These are phyloP conservation scores for Hericium rajendrae DNA, from an alignment of 768 basidiomycete genomes.

Conservation along the genomic window DNA sequence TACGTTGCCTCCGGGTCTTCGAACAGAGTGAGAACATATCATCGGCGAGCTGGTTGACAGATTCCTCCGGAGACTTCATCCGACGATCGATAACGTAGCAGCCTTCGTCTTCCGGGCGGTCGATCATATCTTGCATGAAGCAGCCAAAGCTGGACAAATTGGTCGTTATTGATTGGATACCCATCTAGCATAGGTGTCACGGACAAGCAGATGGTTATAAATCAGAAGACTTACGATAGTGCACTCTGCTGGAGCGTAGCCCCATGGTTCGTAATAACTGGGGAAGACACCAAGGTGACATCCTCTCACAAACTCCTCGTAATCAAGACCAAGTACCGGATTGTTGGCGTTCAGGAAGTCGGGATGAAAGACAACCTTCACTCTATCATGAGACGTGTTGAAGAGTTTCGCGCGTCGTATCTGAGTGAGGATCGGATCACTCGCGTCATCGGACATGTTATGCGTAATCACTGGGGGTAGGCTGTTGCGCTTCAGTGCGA, in stretches of 20 bases:
- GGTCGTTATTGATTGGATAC: slow-evolving; percentile 93
- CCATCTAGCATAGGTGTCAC: slow-evolving; percentile 54
- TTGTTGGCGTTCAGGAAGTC: slow-evolving; percentile 98
- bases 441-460: slow-evolving; percentile 91
- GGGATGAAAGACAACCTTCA: slow-evolving; percentile 97
- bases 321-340: slow-evolving; percentile 93
- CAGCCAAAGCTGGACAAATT: slow-evolving; percentile 97
- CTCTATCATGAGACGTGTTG: slow-evolving; percentile 83
- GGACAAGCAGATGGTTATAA: background rate
- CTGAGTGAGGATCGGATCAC: slow-evolving; percentile 91
- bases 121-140: slow-evolving; percentile 98
- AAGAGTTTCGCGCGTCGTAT: slow-evolving; percentile 91
- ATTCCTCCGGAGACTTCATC: slow-evolving; percentile 82
- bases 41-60: slow-evolving; percentile 75
- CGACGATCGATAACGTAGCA: slow-evolving; percentile 96
- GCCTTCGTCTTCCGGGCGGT: slow-evolving; percentile 85
- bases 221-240: slow-evolving; percentile 65
- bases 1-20: slow-evolving; percentile 88
- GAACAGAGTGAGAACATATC: slow-evolving; percentile 65
- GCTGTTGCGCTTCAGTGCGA: slow-evolving; percentile 89
- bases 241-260: slow-evolving; percentile 95
- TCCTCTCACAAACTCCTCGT: slow-evolving; percentile 97
- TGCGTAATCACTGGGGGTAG: slow-evolving; percentile 95
- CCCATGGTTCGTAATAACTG: slow-evolving; percentile 95
- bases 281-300: slow-evolving; percentile 99